A percentile compares a stretch with the other conserved stretches of the same genome.
These are phyloP conservation scores for Mentha longifolia DNA, from an alignment of 257 asterid genomes.

Conservation along the genomic window DNA sequence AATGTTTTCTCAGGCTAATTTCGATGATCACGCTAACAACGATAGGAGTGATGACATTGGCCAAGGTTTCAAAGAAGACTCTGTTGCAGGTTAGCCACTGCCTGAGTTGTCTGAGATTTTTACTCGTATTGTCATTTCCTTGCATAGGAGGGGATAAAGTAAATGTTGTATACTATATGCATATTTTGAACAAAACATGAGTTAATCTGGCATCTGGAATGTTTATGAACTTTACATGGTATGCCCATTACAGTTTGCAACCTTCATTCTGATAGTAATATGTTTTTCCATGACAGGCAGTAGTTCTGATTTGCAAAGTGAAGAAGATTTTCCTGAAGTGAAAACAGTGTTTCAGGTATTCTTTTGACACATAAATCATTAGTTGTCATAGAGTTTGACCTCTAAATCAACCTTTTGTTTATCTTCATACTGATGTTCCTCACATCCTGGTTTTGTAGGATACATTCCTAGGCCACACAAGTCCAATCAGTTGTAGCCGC, in stretches of 20 bases:
- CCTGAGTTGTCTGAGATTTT: constrained; percentile 25
- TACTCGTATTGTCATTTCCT: constrained; percentile 20
- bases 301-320: constrained; percentile 48
- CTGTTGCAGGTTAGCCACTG: constrained; percentile 43
- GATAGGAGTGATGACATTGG: constrained; percentile 42
- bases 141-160: constrained; percentile 18
- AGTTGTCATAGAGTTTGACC: constrained; percentile 13
- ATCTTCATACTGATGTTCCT: constrained; percentile 18
- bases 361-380: constrained; percentile 21
- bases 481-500: constrained; percentile 92
- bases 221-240: too few species aligned
- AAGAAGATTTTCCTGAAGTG: constrained; percentile 86
- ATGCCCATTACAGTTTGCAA: constrained; percentile 24
- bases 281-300: constrained; percentile 51
- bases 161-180: constrained; percentile 13
- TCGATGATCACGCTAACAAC: constrained; percentile 40
- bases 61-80: constrained; percentile 39
- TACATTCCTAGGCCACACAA: constrained; percentile 95
- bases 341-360: constrained; percentile 75
- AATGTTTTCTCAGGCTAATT: constrained; percentile 43
- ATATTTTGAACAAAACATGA: too few species aligned
- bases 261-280: constrained; percentile 33
- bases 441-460: constrained; percentile 53
- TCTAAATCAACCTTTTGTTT: constrained; percentile 19
- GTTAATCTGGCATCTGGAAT: too few species aligned